Evolutionary conservation across 768 basidiomycete species (phyloP), one percentile per base, ranked within the genome.

Genomic region (Podaxis sp.): DNA sequence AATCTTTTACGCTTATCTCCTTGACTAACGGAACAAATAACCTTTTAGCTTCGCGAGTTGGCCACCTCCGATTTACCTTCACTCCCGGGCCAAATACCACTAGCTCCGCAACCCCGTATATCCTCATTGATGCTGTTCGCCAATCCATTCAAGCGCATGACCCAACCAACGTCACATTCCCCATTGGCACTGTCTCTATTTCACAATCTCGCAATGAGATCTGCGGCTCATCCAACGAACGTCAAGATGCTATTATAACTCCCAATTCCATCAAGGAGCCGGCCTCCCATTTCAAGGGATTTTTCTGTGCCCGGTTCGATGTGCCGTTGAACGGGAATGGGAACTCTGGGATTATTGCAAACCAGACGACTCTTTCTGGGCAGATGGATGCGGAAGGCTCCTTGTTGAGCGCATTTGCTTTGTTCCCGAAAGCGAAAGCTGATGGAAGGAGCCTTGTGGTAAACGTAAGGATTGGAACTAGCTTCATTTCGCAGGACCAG

Each of bases 21-120:
- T 15, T 46, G n/a, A n/a, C 19, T 8, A 46, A 46, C 6, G 19
- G 17, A 46, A 46, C n/a, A 3, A 46, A n/a, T 46, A 3, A 44
- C 8, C 33, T 44, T 42, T 12, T 66, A 91, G 89, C 89, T 5
- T 91, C 90, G 4, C 82, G 88, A 7, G 88, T 89, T 2, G 90
- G 88, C 0, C 88, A 92, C 71, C 77, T 92, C 1, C 82, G 87
- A 3, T 91, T 91, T 72, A 87, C 86, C 0, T 92, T 90, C 74
- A 72, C 70, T 9, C 56, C 61, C 60, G 77, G 7, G 59, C 65
- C 5, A 17, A 69, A 56, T 38, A 69, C 48, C 39, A 67, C 59
- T 60, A 65, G 5, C 12, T 30, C 38, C 19, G 55, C 53, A 4
- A 38, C 61, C 15, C 87, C 88, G 0, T 88, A 87, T 54, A 76